Evolutionary conservation across 139 green algal genomes (phyloP).

Genomic region (Chlamydomonas eustigma): DNA sequence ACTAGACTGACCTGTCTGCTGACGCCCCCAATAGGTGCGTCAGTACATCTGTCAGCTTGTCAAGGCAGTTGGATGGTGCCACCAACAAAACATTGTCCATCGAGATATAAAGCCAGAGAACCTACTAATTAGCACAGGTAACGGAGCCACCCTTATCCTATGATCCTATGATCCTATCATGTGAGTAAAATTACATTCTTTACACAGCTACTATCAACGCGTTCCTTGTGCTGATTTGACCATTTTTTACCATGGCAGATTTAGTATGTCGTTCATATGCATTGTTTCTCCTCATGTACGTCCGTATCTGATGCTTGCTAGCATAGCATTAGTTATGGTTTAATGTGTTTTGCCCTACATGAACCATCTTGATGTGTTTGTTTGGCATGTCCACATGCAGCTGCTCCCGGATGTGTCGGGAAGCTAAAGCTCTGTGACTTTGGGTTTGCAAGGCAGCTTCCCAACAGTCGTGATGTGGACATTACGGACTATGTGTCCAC

Average conservation of each 20-base stretch:
- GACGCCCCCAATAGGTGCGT: slow-evolving; percentile 1
- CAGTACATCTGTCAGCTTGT: slow-evolving; percentile 59
- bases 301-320: too few species aligned
- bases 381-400: background rate
- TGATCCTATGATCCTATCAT: too few species aligned
- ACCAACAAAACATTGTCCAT: slow-evolving; percentile 66
- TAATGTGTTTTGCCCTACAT: background rate
- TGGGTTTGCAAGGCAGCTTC: slow-evolving; percentile 79
- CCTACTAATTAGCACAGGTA: slow-evolving; percentile 59
- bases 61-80: slow-evolving; percentile 65
- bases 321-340: too few species aligned
- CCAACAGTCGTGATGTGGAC: slow-evolving; percentile 26
- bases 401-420: slow-evolving; percentile 34
- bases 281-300: too few species aligned
- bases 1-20: too few species aligned
- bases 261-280: too few species aligned
- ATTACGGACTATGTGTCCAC: slow-evolving; percentile 93
- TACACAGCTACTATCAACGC: too few species aligned
- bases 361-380: background rate
- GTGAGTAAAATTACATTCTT: too few species aligned
- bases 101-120: slow-evolving; percentile 85
- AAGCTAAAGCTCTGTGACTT: slow-evolving; percentile 92
- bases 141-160: too few species aligned
- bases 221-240: too few species aligned
- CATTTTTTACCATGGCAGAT: too few species aligned